Evolutionary conservation across 305 asterid genomes (phyloP).

Genomic region (Galium porrigens): DNA sequence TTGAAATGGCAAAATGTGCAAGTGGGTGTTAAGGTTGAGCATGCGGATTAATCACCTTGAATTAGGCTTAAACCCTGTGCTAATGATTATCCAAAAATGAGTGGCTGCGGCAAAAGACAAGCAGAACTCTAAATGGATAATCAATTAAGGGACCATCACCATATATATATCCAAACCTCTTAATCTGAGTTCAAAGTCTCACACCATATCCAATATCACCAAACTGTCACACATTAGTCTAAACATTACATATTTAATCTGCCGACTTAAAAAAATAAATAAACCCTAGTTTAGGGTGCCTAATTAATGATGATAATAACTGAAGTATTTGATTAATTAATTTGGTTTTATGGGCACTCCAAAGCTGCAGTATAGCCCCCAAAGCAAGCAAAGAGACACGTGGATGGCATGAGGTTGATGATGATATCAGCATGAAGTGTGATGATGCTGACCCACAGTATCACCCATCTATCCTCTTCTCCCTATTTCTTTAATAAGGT

Average conservation of each 20-base stretch:
- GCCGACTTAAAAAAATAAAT: neutral
- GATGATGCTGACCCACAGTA: slow-evolving; percentile 21
- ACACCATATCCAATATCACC: neutral
- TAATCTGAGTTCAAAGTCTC: neutral
- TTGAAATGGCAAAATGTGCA: slow-evolving; percentile 6
- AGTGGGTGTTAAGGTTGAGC: slow-evolving; percentile 5
- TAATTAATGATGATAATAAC: slow-evolving; percentile 14
- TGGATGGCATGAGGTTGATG: slow-evolving; percentile 18
- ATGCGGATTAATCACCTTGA: slow-evolving; percentile 1
- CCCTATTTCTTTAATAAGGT: neutral
- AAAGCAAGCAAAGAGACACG: slow-evolving; percentile 14
- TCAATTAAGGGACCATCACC: slow-evolving; percentile 4
- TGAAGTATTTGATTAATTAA: neutral
- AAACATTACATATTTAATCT: no score
- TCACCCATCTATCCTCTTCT: neutral
- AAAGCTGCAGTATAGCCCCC: slow-evolving; percentile 9
- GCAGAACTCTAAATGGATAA: slow-evolving; percentile 3
- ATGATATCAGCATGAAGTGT: slow-evolving; percentile 34
- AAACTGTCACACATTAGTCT: neutral
- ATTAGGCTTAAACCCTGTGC: slow-evolving; percentile 5
- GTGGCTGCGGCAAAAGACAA: slow-evolving; percentile 18
- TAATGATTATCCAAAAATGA: slow-evolving; percentile 19
- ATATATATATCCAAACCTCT: neutral
- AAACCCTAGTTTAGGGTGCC: neutral
- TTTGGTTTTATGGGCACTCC: slow-evolving; percentile 16